A percentile compares a stretch with the other conserved stretches of the same genome.
phyloP scores from a whole-genome alignment of 2,329 filamentous ascomycete genomes.

The Annulohypoxylon truncatum region DNA sequence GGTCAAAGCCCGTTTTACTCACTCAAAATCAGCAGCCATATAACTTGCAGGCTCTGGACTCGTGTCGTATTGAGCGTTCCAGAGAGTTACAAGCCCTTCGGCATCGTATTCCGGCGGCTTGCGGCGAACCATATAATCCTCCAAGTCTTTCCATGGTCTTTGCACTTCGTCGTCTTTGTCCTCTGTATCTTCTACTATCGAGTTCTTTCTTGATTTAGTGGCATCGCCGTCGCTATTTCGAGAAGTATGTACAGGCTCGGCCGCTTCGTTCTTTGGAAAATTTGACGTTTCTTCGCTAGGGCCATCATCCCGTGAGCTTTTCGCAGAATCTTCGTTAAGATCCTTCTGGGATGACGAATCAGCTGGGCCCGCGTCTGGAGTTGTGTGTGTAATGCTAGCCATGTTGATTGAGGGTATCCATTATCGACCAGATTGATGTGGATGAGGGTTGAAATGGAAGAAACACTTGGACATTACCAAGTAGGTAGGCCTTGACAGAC shows the following conservation, averaged over 20 bases:
- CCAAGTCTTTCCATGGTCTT: neutral
- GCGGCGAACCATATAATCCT: neutral
- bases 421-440: neutral
- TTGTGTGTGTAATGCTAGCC: neutral
- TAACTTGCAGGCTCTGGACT: neutral
- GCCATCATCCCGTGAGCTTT: neutral
- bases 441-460: neutral
- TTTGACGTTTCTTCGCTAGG: neutral
- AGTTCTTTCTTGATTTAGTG: neutral
- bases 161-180: neutral
- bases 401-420: neutral
- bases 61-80: neutral
- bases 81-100: constrained; percentile 11
- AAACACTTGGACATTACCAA: neutral
- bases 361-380: neutral
- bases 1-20: neutral
- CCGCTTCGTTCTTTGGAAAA: neutral
- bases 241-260: neutral
- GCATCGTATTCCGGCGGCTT: neutral
- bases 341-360: neutral
- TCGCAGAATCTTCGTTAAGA: neutral
- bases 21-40: constrained; percentile 4
- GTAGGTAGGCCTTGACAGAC: neutral
- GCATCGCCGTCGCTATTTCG: neutral
- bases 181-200: neutral